Conservation (phyloP, 768 basidiomycete species). For the Boletus tylopilopsis region DNA sequence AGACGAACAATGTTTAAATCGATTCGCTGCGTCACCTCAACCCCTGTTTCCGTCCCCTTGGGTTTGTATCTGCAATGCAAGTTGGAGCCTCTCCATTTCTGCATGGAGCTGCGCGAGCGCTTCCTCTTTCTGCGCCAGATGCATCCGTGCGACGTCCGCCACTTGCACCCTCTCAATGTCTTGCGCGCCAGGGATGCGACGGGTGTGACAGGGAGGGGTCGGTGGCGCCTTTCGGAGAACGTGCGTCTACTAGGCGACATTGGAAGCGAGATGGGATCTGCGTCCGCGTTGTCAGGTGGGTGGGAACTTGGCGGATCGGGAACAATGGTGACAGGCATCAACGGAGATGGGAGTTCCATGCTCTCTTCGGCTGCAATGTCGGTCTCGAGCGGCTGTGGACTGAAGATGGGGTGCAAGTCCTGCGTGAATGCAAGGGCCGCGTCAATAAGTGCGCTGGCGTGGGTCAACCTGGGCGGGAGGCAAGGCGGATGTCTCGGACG, state of each 20-base stretch:
- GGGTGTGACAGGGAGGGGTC: not conserved
- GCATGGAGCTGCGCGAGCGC: constrained; percentile 16
- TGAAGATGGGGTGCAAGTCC: constrained; percentile 5
- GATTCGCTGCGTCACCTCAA: too few species aligned
- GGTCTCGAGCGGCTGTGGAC: constrained; percentile 28
- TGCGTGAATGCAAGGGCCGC: not conserved
- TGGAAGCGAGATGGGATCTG: constrained; percentile 14
- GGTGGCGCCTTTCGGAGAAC: constrained; percentile 9
- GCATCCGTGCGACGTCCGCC: constrained; percentile 17
- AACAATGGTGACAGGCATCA: constrained; percentile 35
- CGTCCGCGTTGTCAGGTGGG: not conserved
- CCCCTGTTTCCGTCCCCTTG: not conserved
- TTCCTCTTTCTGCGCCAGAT: constrained; percentile 22
- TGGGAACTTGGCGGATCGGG: constrained; percentile 6
- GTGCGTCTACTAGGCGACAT: constrained; percentile 17
- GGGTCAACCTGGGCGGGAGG: too few species aligned
- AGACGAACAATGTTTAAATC: too few species aligned
- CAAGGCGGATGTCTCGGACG: constrained; percentile 1
- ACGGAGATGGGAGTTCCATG: constrained; percentile 54
- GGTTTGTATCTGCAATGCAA: constrained; percentile 3
- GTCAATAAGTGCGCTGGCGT: too few species aligned
- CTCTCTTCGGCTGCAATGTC: constrained; percentile 38
- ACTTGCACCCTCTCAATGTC: constrained; percentile 22
- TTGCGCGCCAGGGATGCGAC: constrained; percentile 7
- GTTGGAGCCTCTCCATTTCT: constrained; percentile 22